Evolutionary conservation across 345 rosid species (phyloP).

Genomic region (Corchorus capsularis): DNA sequence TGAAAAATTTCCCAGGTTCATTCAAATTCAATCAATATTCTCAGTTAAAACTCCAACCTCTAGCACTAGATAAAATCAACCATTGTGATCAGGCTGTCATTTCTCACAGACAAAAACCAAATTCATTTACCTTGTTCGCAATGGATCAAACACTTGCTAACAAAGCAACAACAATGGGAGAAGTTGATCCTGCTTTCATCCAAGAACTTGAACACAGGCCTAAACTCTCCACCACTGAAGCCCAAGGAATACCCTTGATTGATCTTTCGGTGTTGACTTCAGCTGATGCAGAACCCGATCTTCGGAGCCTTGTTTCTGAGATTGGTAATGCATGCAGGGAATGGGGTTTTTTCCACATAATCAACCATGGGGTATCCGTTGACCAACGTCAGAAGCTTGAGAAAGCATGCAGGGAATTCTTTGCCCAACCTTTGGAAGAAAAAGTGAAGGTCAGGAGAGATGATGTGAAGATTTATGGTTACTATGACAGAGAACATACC

Average conservation of each 20-base stretch:
- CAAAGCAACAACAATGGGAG: conserved; percentile 40
- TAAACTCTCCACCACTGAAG: conserved; percentile 21
- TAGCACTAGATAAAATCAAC: too few relatives aligned
- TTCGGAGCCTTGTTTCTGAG: conserved; percentile 34
- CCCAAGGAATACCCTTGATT: conserved; percentile 61
- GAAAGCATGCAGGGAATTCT: conserved; percentile 51
- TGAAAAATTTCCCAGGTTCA: too few relatives aligned
- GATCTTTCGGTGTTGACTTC: conserved; percentile 40
- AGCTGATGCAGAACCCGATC: conserved; percentile 21
- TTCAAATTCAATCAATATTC: neutral
- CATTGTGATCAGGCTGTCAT: neutral
- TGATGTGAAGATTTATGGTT: conserved; percentile 73
- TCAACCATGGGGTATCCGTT: conserved; percentile 75
- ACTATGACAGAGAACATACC: conserved; percentile 75
- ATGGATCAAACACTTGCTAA: neutral
- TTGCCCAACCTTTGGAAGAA: conserved; percentile 51
- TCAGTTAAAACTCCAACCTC: too few relatives aligned
- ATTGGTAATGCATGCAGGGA: conserved; percentile 68
- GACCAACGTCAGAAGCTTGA: conserved; percentile 44
- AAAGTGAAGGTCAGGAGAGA: conserved; percentile 65
- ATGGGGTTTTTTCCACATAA: conserved; percentile 91
- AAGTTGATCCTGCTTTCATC: conserved; percentile 53
- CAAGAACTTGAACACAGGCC: conserved; percentile 61
- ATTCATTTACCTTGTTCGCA: neutral
- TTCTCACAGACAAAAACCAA: neutral